phyloP scores from a whole-genome alignment of 2,329 filamentous ascomycete genomes.

The Blastomyces gilchristii region DNA sequence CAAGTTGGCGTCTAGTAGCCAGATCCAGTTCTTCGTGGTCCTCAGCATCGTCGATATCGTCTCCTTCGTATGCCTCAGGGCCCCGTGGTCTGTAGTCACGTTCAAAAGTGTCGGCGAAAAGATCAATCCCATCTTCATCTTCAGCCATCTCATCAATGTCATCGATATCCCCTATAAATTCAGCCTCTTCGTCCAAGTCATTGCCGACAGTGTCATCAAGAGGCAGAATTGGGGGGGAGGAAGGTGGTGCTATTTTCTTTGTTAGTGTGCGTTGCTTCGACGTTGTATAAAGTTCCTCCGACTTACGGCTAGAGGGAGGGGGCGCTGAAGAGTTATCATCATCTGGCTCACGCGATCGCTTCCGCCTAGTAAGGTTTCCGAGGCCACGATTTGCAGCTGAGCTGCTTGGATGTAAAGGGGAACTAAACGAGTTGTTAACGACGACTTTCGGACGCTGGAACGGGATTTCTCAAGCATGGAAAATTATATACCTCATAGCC shows the following conservation, averaged over 20 bases:
- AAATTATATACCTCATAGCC: constrained; percentile 24
- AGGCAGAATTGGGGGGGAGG: constrained; percentile 50
- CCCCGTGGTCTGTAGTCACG: constrained; percentile 46
- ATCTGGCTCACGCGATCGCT: constrained; percentile 56
- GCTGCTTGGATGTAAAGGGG: constrained; percentile 70
- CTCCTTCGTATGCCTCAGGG: constrained; percentile 44
- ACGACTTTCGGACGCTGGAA: not conserved
- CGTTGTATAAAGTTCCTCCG: not conserved
- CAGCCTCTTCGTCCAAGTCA: constrained; percentile 43
- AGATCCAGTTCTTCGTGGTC: constrained; percentile 54
- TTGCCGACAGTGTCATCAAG: constrained; percentile 39
- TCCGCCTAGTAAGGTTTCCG: constrained; percentile 44
- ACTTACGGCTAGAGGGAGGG: constrained; percentile 55
- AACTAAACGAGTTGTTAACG: constrained; percentile 46
- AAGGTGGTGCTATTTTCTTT: constrained; percentile 36
- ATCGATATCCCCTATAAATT: constrained; percentile 53
- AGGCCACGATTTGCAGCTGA: constrained; percentile 72
- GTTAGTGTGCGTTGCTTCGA: constrained; percentile 13
- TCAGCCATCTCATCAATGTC: constrained; percentile 60
- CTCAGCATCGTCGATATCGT: constrained; percentile 54
- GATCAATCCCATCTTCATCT: constrained; percentile 58
- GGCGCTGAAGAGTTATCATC: constrained; percentile 50
- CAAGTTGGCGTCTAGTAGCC: constrained; percentile 49
- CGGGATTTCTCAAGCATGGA: not conserved
- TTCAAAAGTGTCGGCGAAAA: constrained; percentile 59